Percentiles rank a stretch among this genome's conserved stretches.
Conservation (phyloP, 2,329 filamentous ascomycete species). For the Septoria petroselini region DNA sequence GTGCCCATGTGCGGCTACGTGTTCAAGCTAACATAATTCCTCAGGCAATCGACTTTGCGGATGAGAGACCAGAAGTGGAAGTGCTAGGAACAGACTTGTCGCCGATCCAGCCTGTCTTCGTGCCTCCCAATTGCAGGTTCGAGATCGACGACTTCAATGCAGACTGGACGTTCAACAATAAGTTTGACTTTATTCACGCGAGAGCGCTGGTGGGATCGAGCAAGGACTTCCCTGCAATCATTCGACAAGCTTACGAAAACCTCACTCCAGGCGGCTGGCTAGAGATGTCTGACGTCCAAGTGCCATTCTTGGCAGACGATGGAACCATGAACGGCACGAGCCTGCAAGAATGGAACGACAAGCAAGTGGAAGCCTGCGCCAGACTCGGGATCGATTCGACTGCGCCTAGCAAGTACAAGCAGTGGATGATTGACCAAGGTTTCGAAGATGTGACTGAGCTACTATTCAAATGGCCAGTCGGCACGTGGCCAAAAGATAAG, state of each 20-base stretch:
- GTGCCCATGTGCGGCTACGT: not conserved
- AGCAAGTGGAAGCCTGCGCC: constrained; percentile 20
- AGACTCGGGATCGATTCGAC: constrained; percentile 3
- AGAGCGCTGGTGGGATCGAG: constrained; percentile 36
- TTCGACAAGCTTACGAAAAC: constrained; percentile 32
- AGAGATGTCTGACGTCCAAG: constrained; percentile 45
- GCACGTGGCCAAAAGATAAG: constrained; percentile 28
- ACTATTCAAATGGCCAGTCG: constrained; percentile 24
- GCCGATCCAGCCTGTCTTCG: constrained; percentile 16
- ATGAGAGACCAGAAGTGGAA: constrained; percentile 4
- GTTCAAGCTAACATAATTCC: constrained; percentile 37
- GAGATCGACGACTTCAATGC: constrained; percentile 34
- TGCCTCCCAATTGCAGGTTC: constrained; percentile 32
- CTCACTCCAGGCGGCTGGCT: constrained; percentile 46
- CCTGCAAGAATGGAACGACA: constrained; percentile 23
- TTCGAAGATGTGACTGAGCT: constrained; percentile 26
- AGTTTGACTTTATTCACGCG: constrained; percentile 46
- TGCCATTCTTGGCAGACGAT: constrained; percentile 43
- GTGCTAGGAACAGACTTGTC: constrained; percentile 3
- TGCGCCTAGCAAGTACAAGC: constrained; percentile 14
- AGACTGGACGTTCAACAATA: constrained; percentile 38
- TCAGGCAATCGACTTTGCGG: constrained; percentile 28
- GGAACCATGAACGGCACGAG: constrained; percentile 36
- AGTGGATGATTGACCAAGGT: constrained; percentile 18
- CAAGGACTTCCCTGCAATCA: constrained; percentile 24